Conservation (phyloP, 129 eudicot species). For the Flaveria linearis region DNA sequence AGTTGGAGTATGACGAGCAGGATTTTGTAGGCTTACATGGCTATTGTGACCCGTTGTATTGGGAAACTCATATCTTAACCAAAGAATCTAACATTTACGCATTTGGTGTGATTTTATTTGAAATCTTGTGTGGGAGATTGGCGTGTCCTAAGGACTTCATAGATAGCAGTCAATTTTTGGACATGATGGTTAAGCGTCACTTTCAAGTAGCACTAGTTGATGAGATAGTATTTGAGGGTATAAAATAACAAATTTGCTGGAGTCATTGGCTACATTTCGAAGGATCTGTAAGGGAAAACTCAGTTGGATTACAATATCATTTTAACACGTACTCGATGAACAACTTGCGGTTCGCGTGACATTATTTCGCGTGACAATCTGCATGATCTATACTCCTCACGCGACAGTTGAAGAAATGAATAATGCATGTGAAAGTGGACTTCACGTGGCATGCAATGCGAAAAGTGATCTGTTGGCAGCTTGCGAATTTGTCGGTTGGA, state of each 20-base stretch:
- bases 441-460: too few relatives aligned
- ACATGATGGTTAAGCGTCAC: background rate
- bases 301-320: too few relatives aligned
- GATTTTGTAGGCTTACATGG: slow-evolving; percentile 4
- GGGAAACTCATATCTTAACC: background rate
- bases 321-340: too few relatives aligned
- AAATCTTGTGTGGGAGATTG: background rate
- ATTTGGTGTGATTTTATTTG: slow-evolving; percentile 16
- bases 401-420: too few relatives aligned
- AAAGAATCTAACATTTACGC: slow-evolving; percentile 22
- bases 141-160: background rate
- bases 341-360: too few relatives aligned
- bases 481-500: too few relatives aligned
- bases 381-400: too few relatives aligned
- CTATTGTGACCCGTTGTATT: slow-evolving; percentile 7
- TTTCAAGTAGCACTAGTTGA: background rate
- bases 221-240: slow-evolving; percentile 8
- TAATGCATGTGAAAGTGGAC: too few relatives aligned
- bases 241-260: background rate
- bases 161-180: background rate
- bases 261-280: slow-evolving; percentile 4
- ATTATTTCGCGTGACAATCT: too few relatives aligned
- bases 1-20: background rate
- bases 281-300: too few relatives aligned
- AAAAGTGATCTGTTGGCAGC: too few relatives aligned